Percentiles rank a stretch among this genome's conserved stretches.
Conservation (phyloP, 1,284 basidiomycete genomes). For the Tranzscheliella williamsii region DNA sequence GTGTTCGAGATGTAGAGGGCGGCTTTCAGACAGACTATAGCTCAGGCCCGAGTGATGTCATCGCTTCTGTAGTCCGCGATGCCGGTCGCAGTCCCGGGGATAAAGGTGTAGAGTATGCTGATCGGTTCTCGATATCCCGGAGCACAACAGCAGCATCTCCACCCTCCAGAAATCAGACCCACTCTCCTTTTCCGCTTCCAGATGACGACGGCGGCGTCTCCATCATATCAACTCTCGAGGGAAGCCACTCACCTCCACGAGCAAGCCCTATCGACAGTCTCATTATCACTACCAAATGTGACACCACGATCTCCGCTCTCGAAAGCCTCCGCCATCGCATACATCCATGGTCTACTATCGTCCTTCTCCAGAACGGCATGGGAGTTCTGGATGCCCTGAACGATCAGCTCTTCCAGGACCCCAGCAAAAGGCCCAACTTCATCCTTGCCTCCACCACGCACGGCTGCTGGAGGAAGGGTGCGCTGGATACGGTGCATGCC, state of each 20-base stretch:
- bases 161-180: conserved; percentile 12
- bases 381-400: conserved; percentile 83
- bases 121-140: conserved; percentile 25
- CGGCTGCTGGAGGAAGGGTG: conserved; percentile 67
- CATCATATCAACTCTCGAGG: conserved; percentile 23
- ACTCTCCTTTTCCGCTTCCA: conserved; percentile 12
- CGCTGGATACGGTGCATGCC: conserved; percentile 73
- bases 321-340: conserved; percentile 71
- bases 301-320: conserved; percentile 70
- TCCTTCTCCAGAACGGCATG: conserved; percentile 87
- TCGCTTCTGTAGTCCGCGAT: conserved; percentile 17
- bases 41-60: conserved; percentile 21
- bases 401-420: conserved; percentile 73
- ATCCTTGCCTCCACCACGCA: conserved; percentile 83
- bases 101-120: conserved; percentile 1
- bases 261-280: conserved; percentile 63
- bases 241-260: conserved; percentile 12
- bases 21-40: conserved; percentile 42
- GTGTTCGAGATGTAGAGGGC: conserved; percentile 31
- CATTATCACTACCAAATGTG: conserved; percentile 80
- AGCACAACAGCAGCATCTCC: conserved; percentile 1
- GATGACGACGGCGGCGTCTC: conserved; percentile 37
- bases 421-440: conserved; percentile 76
- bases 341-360: conserved; percentile 74
- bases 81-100: conserved; percentile 2